A percentile compares a stretch with the other conserved stretches of the same genome.
These are phyloP conservation scores for Leucocoprinus birnbaumii DNA, from an alignment of 768 basidiomycete species.

Conservation along the genomic window DNA sequence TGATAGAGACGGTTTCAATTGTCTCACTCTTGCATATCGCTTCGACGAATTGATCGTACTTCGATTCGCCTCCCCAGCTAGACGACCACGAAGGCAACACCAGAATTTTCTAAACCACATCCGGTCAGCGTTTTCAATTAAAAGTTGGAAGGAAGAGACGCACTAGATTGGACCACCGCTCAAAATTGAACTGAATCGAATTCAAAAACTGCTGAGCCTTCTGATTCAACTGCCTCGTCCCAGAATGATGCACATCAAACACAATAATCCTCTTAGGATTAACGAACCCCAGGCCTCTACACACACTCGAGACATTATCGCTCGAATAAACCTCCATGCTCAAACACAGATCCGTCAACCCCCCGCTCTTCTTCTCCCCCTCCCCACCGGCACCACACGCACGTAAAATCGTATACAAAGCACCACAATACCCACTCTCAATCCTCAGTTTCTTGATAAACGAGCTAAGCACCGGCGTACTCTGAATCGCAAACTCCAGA, in stretches of 20 bases:
- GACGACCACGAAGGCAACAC: no score
- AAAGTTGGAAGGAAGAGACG: not conserved
- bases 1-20: no score
- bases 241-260: no score
- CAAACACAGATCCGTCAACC: slow-evolving; percentile 7
- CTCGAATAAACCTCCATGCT: slow-evolving; percentile 6
- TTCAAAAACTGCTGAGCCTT: slow-evolving; percentile 1
- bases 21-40: no score
- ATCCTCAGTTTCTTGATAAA: slow-evolving; percentile 21
- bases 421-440: slow-evolving; percentile 19
- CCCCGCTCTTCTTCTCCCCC: not conserved
- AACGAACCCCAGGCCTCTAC: not conserved
- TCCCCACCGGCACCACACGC: no score
- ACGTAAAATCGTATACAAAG: not conserved
- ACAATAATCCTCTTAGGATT: slow-evolving; percentile 3
- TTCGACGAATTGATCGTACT: no score
- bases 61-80: no score
- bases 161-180: slow-evolving; percentile 4
- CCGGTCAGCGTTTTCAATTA: no score
- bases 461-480: slow-evolving; percentile 12
- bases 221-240: not conserved
- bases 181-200: not conserved
- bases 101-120: no score
- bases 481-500: slow-evolving; percentile 15
- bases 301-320: slow-evolving; percentile 1